Conservation (phyloP, 768 basidiomycete genomes). For the Candolleomyces aberdarensis region DNA sequence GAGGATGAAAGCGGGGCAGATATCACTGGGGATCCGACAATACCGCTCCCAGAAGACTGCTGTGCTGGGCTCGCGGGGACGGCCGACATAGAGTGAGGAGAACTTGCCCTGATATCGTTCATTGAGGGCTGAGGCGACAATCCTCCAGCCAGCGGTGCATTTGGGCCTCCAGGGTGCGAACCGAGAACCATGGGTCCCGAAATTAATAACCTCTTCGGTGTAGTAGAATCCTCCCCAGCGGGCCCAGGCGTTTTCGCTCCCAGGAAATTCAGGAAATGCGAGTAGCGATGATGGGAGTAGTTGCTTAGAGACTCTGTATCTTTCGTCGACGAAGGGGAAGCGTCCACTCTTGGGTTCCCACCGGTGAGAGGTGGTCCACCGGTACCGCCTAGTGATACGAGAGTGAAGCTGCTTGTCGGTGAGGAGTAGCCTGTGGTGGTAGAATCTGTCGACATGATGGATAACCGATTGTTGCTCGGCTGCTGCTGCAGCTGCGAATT, state of each 20-base stretch:
- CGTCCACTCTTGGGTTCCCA: not conserved
- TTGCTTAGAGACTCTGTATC: too few species aligned
- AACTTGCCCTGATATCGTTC: too few species aligned
- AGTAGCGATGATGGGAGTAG: not conserved
- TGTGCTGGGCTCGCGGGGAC: not conserved
- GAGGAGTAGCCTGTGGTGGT: constrained; percentile 18
- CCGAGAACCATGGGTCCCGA: constrained; percentile 62
- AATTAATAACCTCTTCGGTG: constrained; percentile 48
- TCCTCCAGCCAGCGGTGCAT: too few species aligned
- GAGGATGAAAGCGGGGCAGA: not conserved
- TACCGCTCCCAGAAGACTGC: not conserved
- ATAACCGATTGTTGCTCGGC: constrained; percentile 44
- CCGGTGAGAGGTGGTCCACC: not conserved
- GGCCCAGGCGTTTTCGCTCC: constrained; percentile 42
- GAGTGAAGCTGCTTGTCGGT: constrained; percentile 6
- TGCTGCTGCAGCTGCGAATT: constrained; percentile 38
- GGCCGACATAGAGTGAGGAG: too few species aligned
- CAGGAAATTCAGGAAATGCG: constrained; percentile 18
- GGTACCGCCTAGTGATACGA: not conserved
- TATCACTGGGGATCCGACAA: not conserved
- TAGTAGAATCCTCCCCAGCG: constrained; percentile 22
- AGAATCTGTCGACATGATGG: constrained; percentile 54
- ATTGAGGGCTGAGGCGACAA: too few species aligned
- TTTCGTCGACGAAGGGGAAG: not conserved
- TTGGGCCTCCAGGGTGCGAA: constrained; percentile 2